Conservation (phyloP, 352 stramenopile genomes). For the Globisporangium abappressorium region DNA sequence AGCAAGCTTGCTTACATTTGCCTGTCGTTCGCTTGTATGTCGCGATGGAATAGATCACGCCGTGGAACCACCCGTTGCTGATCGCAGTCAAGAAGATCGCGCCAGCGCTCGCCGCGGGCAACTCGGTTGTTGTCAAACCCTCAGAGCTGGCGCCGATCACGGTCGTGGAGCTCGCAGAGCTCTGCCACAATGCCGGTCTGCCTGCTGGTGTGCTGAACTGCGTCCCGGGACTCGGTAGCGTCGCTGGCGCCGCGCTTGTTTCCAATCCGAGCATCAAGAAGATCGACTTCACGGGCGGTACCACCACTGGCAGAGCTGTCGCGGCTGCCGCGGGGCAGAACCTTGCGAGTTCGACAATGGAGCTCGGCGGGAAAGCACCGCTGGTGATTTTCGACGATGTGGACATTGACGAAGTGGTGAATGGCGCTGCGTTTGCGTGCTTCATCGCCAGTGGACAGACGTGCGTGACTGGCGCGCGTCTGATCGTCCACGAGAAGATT, state of each 20-base stretch:
- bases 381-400: slow-evolving; percentile 66
- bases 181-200: slow-evolving; percentile 35
- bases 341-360: slow-evolving; percentile 53
- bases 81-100: slow-evolving; percentile 77
- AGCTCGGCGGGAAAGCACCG: slow-evolving; percentile 70
- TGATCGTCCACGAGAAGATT: slow-evolving; percentile 84
- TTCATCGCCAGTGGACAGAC: slow-evolving; percentile 80
- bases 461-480: slow-evolving; percentile 72
- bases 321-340: slow-evolving; percentile 35
- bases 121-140: slow-evolving; percentile 84
- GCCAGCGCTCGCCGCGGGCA: slow-evolving; percentile 66
- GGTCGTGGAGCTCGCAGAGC: slow-evolving; percentile 41
- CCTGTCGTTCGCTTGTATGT: not conserved
- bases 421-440: slow-evolving; percentile 60
- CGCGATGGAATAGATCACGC: slow-evolving; percentile 45
- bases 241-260: slow-evolving; percentile 35
- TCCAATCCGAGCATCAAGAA: slow-evolving; percentile 41
- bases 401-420: slow-evolving; percentile 57
- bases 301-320: slow-evolving; percentile 32
- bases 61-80: slow-evolving; percentile 81
- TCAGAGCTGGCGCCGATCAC: slow-evolving; percentile 76
- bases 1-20: slow-evolving; percentile 1
- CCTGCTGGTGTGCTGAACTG: slow-evolving; percentile 50
- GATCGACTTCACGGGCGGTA: slow-evolving; percentile 56
- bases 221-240: slow-evolving; percentile 32